Evolutionary conservation across 371 early-diverging fungal species (phyloP).

Genomic region (Circinella minor): DNA sequence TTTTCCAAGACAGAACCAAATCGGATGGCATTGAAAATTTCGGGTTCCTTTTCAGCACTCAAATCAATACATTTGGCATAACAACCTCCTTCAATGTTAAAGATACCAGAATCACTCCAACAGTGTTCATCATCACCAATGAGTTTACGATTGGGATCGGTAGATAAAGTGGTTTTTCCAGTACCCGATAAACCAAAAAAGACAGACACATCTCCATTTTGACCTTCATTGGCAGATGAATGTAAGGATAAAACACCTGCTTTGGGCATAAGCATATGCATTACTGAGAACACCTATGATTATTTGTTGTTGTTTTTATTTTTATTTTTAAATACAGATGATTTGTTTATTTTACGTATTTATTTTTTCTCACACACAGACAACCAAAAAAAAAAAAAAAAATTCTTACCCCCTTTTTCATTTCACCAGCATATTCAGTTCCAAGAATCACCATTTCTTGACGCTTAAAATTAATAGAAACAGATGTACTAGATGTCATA

Average conservation of each 20-base stretch:
- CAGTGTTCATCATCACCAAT: constrained; percentile 99
- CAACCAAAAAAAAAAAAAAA: neutral
- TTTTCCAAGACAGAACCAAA: constrained; percentile 97
- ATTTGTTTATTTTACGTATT: neutral
- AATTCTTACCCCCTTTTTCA: constrained; percentile 93
- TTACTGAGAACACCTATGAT: constrained; percentile 87
- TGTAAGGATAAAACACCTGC: constrained; percentile 95
- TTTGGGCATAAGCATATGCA: constrained; percentile 99
- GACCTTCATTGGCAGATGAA: constrained; percentile 95
- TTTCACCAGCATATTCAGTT: constrained; percentile 98
- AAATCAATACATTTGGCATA: constrained; percentile 97
- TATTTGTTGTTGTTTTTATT: no score
- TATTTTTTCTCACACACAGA: neutral
- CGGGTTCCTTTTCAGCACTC: constrained; percentile 96
- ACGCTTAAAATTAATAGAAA: constrained; percentile 89
- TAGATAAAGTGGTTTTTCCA: constrained; percentile 97
- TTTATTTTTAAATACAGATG: no score
- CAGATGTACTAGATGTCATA: constrained; percentile 94
- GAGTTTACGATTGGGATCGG: constrained; percentile 90
- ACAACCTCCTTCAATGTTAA: constrained; percentile 99
- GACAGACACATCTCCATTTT: constrained; percentile 90
- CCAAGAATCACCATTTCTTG: constrained; percentile 91
- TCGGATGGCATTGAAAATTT: constrained; percentile 94
- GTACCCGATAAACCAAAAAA: constrained; percentile 99
- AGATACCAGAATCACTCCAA: constrained; percentile 95